A percentile compares a stretch with the other conserved stretches of the same genome.
phyloP scores from a whole-genome alignment of 2,329 filamentous ascomycete genomes.

The Aspergillus chevalieri region DNA sequence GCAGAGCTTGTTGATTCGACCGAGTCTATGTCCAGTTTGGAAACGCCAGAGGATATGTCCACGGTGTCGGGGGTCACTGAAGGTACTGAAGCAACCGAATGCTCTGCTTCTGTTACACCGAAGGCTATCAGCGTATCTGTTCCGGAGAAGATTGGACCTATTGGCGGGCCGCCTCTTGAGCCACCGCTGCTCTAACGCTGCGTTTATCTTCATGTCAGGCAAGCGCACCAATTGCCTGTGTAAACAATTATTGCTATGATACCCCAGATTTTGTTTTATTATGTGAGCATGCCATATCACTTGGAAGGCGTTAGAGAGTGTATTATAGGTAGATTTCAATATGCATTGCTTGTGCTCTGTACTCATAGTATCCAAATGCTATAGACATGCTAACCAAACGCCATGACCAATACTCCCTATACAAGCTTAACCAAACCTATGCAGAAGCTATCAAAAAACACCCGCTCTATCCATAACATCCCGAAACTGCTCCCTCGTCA shows the following conservation, averaged over 20 bases:
- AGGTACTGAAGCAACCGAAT: slow-evolving; percentile 6
- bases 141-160: slow-evolving; percentile 9
- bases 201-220: too few relatives aligned
- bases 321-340: neutral
- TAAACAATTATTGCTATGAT: neutral
- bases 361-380: neutral
- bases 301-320: neutral
- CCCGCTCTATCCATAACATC: slow-evolving; percentile 79
- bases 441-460: slow-evolving; percentile 57
- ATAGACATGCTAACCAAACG: neutral
- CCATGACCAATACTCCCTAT: neutral
- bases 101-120: slow-evolving; percentile 20
- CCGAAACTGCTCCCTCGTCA: slow-evolving; percentile 74
- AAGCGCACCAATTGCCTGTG: neutral
- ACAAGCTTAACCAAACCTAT: neutral
- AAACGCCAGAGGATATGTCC: slow-evolving; percentile 22
- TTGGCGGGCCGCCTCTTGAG: neutral
- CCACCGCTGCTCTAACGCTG: too few relatives aligned
- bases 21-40: slow-evolving; percentile 14
- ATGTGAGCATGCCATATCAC: neutral
- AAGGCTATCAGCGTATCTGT: slow-evolving; percentile 25
- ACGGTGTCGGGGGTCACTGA: slow-evolving; percentile 18
- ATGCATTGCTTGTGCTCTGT: neutral
- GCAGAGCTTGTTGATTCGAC: neutral
- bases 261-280: slow-evolving; percentile 2